Base-by-base conservation (phyloP, 2,329 filamentous ascomycete genomes). In the Colletotrichum phormii region DNA sequence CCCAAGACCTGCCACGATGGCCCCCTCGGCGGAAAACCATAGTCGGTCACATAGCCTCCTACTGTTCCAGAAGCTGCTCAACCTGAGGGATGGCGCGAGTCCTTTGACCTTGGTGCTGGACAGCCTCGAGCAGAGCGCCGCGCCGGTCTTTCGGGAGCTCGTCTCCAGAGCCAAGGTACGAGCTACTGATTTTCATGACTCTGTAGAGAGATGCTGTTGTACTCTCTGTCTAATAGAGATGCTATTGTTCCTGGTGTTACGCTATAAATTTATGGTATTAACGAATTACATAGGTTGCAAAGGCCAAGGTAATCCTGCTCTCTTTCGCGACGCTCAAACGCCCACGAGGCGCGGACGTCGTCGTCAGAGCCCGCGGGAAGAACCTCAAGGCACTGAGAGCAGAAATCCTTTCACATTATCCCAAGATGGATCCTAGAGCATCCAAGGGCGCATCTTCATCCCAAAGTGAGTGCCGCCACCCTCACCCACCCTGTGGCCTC, bases 41-140 rank as follows among this genome's bases (percentile, higher is more conserved):
- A 89, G 93, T 35, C 90, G 94, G 75, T 95, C 94, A 24, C 95
- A 98, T 82, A 95, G 95, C 80, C 84, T 97, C 26, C 89, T 97
- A 3, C 86, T 97, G 2, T 91, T 98, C 67, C 94, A 95, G 75
- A 95, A 95, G 79, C 86, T 98, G 2, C 87, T 98, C 75, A 94
- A 92, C 79, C 86, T 94, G 68, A 89, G 94, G 74, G 93, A 97
- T 81, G 91, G 90, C 69, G 91, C 93, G 15, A 97, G 95, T 61
- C 96, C 96, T 3, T 91, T 98, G 78, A 98, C 95, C 0, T 86
- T 98, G 31, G 83, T 98, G 3, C 87, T 98, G 69, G 96, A 98
- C 82, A 94, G 89, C 42, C 86, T 98, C 35, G 95, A 97, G 83
- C 95, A 98, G 83, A 91, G 92, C 31, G 94, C 91, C 7, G 87